Base-by-base conservation (phyloP, 2,329 filamentous ascomycete genomes). In the Colletotrichum plurivorum region DNA sequence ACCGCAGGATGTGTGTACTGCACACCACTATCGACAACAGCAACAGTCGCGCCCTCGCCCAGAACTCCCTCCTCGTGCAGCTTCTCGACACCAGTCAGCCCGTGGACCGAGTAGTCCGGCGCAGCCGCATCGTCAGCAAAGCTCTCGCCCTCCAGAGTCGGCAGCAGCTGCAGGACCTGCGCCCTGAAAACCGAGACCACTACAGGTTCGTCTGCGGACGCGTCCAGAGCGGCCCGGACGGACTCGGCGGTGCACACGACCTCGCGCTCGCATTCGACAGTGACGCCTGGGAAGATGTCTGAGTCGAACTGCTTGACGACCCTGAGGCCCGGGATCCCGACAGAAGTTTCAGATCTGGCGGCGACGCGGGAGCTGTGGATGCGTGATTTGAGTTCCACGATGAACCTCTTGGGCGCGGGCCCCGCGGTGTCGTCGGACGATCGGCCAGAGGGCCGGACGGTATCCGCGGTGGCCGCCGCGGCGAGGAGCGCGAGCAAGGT, bases 1-100 rank as follows among this genome's bases (percentile, higher is more conserved):
- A 81, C 79, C 27, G 80, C 78, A 64, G 75, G 72, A 58, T 83
- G 81, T 2, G 75, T 79, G 55, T 83, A 83, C 61, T 81, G 79
- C 25, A 83, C 75, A 1, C 81, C 81, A 2, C 79, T 81, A 57
- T 83, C 81, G 43, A 83, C 77, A 39, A 83, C 75, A 6, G 80
- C 81, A 39, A 83, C 73, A 25, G 76, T 81, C 5, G 75, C 78
- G 2, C 80, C 80, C 55, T 78, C 78, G 6, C 81, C 81, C 9
- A 77, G 74, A 27, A 81, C 77, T 4, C 81, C 81, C 15, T 73
- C 71, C 16, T 75, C 74, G 46, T 83, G 81, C 5, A 83, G 75
- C 66, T 75, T 78, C 45, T 81, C 76, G 5, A 83, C 81, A 2
- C 80, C 80, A 3, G 81, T 83, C 73, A 78, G 78, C 18, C 76